Evolutionary conservation across 2,329 filamentous ascomycete species (phyloP), one percentile per base, ranked within the genome.

Genomic region (Blastomyces gilchristii): DNA sequence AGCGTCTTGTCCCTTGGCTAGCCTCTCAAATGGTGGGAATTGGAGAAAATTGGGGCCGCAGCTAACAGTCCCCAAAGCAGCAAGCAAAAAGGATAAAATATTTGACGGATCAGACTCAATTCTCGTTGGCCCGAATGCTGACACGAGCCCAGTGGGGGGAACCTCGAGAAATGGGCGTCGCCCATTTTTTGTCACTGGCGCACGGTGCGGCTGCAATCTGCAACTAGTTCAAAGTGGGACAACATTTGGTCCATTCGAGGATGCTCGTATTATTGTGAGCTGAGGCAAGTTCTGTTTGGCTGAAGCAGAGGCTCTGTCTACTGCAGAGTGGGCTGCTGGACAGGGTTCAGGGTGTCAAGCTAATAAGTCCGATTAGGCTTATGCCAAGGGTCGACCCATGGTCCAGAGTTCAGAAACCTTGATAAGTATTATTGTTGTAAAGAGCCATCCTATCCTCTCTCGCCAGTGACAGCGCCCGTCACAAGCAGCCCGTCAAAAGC

Each of bases 121-220:
- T 41, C 14, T 57, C 52, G 50, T 62, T 62, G 60, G 60, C 22
- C 52, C 50, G 41, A 62, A 34, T 57, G 57, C 52, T 62, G 60
- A 62, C 60, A 62, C 60, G 50, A 62, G 60, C 50, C 52, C 50
- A 49, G 49, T 54, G 49, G 28, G 49, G 49, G 50, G 41, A 62
- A 56, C 60, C 60, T 43, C 25, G 18, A 41, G 34, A 39, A 18
- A 16, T 22, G 39, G 28, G 3, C 11, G 22, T 57, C 53, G 62
- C 57, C 65, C 58, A 63, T 61, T 64, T 64, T 63, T 65, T 62
- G 60, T 66, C 64, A 65, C 64, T 65, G 66, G 66, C 63, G 65
- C 65, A 67, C 58, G 64, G 62, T 65, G 65, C 65, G 66, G 66
- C 65, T 67, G 66, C 65, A 63, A 61, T 64, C 62, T 65, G 63